Evolutionary conservation across 1,284 basidiomycete genomes (phyloP), one percentile per base, ranked within the genome.

Genomic region (Pterulicium gracile): DNA sequence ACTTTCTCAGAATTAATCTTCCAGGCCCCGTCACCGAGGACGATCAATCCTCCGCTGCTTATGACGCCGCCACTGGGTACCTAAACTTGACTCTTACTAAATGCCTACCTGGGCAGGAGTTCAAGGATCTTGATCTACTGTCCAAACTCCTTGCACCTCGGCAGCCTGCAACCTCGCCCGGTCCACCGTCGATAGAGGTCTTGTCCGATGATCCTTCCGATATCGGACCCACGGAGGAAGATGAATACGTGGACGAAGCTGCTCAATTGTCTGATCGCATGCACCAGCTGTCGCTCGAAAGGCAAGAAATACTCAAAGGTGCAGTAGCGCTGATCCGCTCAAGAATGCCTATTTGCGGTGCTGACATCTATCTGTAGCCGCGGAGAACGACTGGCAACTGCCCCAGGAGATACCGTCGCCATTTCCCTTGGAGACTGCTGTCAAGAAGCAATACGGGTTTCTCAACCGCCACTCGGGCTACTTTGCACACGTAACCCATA

Each of bases 1-100:
- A 89, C 58, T 89, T 83, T 56, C 69, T 90, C 47, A 80, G 86
- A 2, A 69, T 90, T 50, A 78, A 77, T 55, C 85, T 90, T 57
- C 67, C 80, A 22, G 69, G 78, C 56, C 53, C 71, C 1, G 54
- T 78, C 49, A 56, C 78, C 27, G 86, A 88, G 53, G 86, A 89
- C 53, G 81, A 86, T 49, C 61, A 66, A 20, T 80, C 85, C 17
- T 74, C 74, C 22, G 87, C 86, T 1, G 58, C 66, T 52, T 90
- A 89, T 56, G 81, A 89, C 58, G 75, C 86, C 32, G 68, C 70
- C 40, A 72, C 79, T 18, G 87, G 86, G 10, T 76, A 79, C 57
- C 67, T 90, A 53, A 81, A 73, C 18, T 67, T 88, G 42, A 79
- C 75, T 5, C 62, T 90, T 47, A 76, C 77, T 12, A 90, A 90